Evolutionary conservation across 1,139 yeast genomes (phyloP), one percentile per base, ranked within the genome.

Genomic region (Blastobotrys aristatus): DNA sequence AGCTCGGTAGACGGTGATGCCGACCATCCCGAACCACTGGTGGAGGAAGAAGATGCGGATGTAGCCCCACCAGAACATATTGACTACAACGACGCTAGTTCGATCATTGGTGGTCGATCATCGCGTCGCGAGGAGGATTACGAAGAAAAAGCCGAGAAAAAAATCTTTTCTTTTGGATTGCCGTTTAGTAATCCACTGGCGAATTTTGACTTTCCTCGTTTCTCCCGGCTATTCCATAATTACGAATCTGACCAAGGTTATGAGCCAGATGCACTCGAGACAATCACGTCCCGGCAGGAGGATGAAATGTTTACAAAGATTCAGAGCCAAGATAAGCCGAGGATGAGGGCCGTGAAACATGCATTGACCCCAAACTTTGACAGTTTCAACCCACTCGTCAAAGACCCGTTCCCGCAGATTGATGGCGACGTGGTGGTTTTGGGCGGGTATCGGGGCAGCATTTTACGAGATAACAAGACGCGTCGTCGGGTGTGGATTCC

Each of bases 391-490:
- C 58, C 57, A 18, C 43, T 47, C 14, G n/a, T 14, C 24, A 13
- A 13, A 11, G 21, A 13, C n/a, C 52, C 53, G 16, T 56, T 65
- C 44, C 66, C 69, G 40, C 76, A 76, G 27, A 60, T 87, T 1
- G 80, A 78, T 17, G 96, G 96, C 2, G 88, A 88, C 58, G 74
- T 89, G 1, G 79, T 89, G 1, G 72, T 89, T 1, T 53, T 89
- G 65, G 96, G 97, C 2, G 97, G 97, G 0, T 89, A 85, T 64
- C 72, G 97, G 58, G 97, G 97, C 1, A 80, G 89, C 26, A 76
- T 84, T n/a, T 66, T 89, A 47, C 65, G 94, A 41, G 94, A 86
- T 58, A 61, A 77, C 0, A 71, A 71, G 30, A 82, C 95, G 0
- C 68, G 72, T 16, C 77, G 82, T 51, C 71, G 92, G 44, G 77